These are phyloP conservation scores for Xenosphaeropsis pyriputrescens DNA, from an alignment of 2,329 filamentous ascomycete species.

Conservation along the genomic window DNA sequence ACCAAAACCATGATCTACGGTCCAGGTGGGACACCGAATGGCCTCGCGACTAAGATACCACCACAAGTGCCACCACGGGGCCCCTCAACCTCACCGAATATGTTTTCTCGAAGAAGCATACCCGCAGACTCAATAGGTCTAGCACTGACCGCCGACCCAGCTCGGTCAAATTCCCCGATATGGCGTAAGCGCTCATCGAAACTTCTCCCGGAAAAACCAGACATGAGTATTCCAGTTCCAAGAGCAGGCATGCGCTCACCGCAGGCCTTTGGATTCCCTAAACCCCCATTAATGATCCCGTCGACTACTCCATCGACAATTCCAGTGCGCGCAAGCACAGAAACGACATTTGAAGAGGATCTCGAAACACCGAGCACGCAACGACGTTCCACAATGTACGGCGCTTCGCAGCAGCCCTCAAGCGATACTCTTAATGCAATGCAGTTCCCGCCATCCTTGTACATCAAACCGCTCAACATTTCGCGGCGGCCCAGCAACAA, in stretches of 20 bases:
- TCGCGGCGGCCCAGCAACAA: not conserved
- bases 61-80: constrained; percentile 11
- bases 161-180: constrained; percentile 2
- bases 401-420: not conserved
- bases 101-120: constrained; percentile 16
- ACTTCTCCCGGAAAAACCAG: constrained; percentile 16
- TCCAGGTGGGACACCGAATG: constrained; percentile 10
- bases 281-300: constrained; percentile 1
- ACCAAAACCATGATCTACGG: constrained; percentile 3
- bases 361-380: not conserved
- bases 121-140: constrained; percentile 14
- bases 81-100: constrained; percentile 10
- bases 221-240: constrained; percentile 12
- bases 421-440: not conserved
- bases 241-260: constrained; percentile 4
- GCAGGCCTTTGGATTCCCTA: constrained; percentile 3
- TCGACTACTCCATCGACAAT: too few species aligned
- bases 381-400: not conserved
- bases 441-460: not conserved
- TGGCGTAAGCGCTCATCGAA: constrained; percentile 10
- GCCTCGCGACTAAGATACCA: constrained; percentile 9
- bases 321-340: constrained; percentile 10
- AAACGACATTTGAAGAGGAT: constrained; percentile 18
- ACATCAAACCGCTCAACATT: not conserved
- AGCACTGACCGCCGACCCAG: constrained; percentile 13